A percentile compares a stretch with the other conserved stretches of the same genome.
These are phyloP conservation scores for Erodium maritimum DNA, from an alignment of 345 rosid species.

Conservation along the genomic window DNA sequence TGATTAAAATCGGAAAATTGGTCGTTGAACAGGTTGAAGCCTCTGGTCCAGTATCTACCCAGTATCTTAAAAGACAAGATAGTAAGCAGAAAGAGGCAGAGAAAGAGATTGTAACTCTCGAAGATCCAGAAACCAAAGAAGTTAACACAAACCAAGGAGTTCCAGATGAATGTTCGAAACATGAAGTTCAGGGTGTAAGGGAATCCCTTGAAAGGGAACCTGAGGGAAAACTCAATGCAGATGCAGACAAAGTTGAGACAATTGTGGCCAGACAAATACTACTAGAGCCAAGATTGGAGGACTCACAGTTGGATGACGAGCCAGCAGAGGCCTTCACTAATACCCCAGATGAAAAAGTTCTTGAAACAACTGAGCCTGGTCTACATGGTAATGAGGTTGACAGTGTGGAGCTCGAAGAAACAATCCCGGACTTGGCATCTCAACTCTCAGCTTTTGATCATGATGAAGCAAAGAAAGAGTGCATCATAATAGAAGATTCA, in stretches of 20 bases:
- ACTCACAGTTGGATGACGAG: background rate
- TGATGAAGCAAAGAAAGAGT: slow-evolving; percentile 2
- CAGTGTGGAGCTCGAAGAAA: slow-evolving; percentile 2
- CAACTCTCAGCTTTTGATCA: slow-evolving; percentile 4
- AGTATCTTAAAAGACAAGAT: slow-evolving; percentile 13
- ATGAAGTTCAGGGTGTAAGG: slow-evolving; percentile 3
- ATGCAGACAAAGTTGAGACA: background rate
- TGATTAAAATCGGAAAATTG: slow-evolving; percentile 1
- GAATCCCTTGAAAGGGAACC: slow-evolving; percentile 8
- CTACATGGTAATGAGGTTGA: background rate
- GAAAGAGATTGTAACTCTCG: background rate
- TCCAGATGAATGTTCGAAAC: slow-evolving; percentile 1
- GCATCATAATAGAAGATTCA: background rate
- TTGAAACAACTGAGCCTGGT: background rate
- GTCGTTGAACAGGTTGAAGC: slow-evolving; percentile 22
- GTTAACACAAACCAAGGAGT: slow-evolving; percentile 3
- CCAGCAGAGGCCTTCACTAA: background rate
- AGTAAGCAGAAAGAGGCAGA: slow-evolving; percentile 13
- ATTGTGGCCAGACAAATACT: background rate
- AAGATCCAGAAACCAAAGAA: background rate
- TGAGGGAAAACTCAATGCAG: slow-evolving; percentile 4
- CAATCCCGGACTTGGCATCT: background rate
- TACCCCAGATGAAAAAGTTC: background rate
- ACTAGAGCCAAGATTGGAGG: background rate
- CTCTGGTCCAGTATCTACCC: slow-evolving; percentile 1